Percentiles rank a stretch among this genome's conserved stretches.
Conservation (phyloP, 2,329 filamentous ascomycete genomes). For the Myrmaecium sp. region DNA sequence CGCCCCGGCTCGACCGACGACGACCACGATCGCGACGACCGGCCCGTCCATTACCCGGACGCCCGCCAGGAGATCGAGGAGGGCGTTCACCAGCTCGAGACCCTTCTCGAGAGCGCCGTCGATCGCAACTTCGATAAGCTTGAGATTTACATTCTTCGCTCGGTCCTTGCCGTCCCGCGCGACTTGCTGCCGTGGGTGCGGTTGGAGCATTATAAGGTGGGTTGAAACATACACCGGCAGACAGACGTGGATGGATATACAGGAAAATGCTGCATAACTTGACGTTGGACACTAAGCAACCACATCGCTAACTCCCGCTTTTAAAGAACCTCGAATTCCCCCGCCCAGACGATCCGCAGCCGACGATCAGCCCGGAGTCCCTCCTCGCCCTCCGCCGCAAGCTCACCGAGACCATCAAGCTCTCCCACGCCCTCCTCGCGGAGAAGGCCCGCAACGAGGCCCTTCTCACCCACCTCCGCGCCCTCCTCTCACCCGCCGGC, state of each 20-base stretch:
- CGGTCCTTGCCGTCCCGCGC: constrained; percentile 38
- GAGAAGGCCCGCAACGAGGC: constrained; percentile 58
- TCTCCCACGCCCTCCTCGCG: constrained; percentile 51
- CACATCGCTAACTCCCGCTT: constrained; percentile 1
- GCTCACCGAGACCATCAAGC: constrained; percentile 59
- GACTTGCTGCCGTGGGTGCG: constrained; percentile 63
- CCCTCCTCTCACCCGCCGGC: constrained; percentile 29
- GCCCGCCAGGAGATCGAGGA: constrained; percentile 63
- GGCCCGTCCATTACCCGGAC: constrained; percentile 27
- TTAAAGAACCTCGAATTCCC: constrained; percentile 12
- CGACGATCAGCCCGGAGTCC: constrained; percentile 51
- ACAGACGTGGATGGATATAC: too few relatives aligned
- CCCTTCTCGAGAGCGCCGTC: constrained; percentile 30
- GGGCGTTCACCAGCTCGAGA: constrained; percentile 40
- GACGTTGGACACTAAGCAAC: too few relatives aligned
- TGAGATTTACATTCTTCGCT: constrained; percentile 71
- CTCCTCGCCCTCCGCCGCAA: constrained; percentile 57
- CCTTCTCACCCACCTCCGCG: constrained; percentile 47
- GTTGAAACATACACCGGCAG: too few relatives aligned
- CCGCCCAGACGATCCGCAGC: constrained; percentile 9
- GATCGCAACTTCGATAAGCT: constrained; percentile 35
- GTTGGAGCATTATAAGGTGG: constrained; percentile 68
- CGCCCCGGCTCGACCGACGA: constrained; percentile 28
- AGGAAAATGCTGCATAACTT: too few relatives aligned
- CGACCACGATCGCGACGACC: constrained; percentile 24